phyloP scores from a whole-genome alignment of 2,329 filamentous ascomycete genomes.

The Botryotinia globosa region DNA sequence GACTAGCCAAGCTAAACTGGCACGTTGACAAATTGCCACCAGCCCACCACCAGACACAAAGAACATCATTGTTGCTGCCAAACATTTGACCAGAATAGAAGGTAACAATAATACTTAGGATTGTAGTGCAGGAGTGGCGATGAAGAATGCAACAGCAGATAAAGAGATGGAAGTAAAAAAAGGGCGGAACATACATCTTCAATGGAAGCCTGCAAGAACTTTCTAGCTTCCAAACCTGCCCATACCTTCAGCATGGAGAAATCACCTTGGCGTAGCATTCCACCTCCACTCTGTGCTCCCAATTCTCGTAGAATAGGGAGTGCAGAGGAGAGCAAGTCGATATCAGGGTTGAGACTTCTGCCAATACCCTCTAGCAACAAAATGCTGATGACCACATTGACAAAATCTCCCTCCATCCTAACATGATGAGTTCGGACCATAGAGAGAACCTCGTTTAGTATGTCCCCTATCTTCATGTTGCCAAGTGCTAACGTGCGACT shows the following conservation, averaged over 20 bases:
- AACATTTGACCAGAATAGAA: background rate
- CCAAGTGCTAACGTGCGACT: slow-evolving; percentile 85
- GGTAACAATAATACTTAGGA: background rate
- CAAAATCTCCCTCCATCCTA: slow-evolving; percentile 91
- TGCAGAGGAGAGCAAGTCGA: slow-evolving; percentile 83
- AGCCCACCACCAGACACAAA: background rate
- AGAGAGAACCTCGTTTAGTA: slow-evolving; percentile 80
- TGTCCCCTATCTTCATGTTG: slow-evolving; percentile 94
- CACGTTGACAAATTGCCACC: background rate
- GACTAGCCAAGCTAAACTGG: background rate
- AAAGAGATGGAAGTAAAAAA: slow-evolving; percentile 13
- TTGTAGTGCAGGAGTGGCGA: background rate
- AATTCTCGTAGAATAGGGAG: slow-evolving; percentile 87
- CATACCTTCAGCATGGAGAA: slow-evolving; percentile 87
- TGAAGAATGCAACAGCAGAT: background rate
- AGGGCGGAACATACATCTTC: slow-evolving; percentile 65
- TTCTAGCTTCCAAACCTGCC: slow-evolving; percentile 84
- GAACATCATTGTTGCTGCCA: background rate
- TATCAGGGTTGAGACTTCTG: slow-evolving; percentile 75
- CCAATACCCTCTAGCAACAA: slow-evolving; percentile 92
- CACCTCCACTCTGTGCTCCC: slow-evolving; percentile 70
- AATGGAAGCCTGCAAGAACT: slow-evolving; percentile 84
- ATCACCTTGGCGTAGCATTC: slow-evolving; percentile 69
- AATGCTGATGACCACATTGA: slow-evolving; percentile 96
- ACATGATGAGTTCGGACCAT: slow-evolving; percentile 96